These are phyloP conservation scores for Verticillium zaregamsianum DNA, from an alignment of 2,329 filamentous ascomycete species.

Conservation along the genomic window DNA sequence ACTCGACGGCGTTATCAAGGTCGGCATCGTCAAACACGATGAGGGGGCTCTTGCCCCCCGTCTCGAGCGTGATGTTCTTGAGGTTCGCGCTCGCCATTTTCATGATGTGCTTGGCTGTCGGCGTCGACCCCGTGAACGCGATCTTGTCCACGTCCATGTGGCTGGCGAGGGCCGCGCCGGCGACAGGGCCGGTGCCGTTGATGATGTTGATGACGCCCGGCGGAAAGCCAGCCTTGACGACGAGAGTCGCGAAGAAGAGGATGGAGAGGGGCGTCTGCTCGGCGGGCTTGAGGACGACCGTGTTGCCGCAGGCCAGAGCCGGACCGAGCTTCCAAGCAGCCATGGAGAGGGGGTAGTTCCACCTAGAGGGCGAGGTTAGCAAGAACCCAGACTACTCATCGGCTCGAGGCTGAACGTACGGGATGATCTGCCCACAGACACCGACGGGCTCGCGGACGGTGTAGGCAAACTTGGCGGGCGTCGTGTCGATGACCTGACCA, in stretches of 20 bases:
- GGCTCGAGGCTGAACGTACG: slow-evolving; percentile 54
- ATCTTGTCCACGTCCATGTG: slow-evolving; percentile 72
- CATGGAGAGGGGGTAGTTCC: slow-evolving; percentile 37
- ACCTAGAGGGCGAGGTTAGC: neutral
- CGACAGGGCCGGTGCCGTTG: slow-evolving; percentile 65
- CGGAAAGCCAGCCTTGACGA: slow-evolving; percentile 72
- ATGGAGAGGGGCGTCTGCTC: slow-evolving; percentile 65
- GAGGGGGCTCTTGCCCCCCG: slow-evolving; percentile 62
- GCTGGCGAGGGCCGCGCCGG: slow-evolving; percentile 63
- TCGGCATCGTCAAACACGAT: slow-evolving; percentile 64
- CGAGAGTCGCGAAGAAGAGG: slow-evolving; percentile 60
- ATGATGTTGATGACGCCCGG: slow-evolving; percentile 74
- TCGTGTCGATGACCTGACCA: slow-evolving; percentile 67
- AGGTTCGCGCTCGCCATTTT: slow-evolving; percentile 64
- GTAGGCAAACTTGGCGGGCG: slow-evolving; percentile 64
- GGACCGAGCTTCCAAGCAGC: slow-evolving; percentile 76
- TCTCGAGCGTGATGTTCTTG: slow-evolving; percentile 65
- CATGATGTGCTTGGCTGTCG: slow-evolving; percentile 71
- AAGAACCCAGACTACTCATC: neutral
- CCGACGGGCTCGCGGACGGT: slow-evolving; percentile 68
- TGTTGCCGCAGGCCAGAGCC: slow-evolving; percentile 60
- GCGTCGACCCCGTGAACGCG: slow-evolving; percentile 73
- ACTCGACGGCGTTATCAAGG: slow-evolving; percentile 63
- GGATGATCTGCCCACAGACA: slow-evolving; percentile 66
- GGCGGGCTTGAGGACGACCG: slow-evolving; percentile 60